A percentile compares a stretch with the other conserved stretches of the same genome.
These are phyloP conservation scores for Acorus calamus DNA, from an alignment of 106 monocot genomes.

Conservation along the genomic window DNA sequence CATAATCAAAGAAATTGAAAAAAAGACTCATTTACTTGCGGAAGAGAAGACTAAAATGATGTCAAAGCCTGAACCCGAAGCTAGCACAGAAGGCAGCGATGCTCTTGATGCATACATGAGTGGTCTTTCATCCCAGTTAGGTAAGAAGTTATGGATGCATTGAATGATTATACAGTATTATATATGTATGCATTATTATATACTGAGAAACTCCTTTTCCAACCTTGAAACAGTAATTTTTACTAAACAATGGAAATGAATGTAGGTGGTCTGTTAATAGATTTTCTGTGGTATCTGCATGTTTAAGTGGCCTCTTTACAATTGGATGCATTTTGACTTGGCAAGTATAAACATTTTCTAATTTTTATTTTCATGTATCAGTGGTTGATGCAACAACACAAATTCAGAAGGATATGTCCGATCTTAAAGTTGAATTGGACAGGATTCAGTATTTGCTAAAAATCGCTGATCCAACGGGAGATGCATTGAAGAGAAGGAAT, in stretches of 20 bases:
- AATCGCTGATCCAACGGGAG: slow-evolving; percentile 92
- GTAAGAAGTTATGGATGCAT: slow-evolving; percentile 21
- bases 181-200: background rate
- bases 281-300: no score
- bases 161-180: background rate
- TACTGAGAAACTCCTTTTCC: background rate
- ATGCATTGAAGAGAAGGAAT: slow-evolving; percentile 66
- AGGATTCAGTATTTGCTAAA: slow-evolving; percentile 64
- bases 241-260: background rate
- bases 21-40: slow-evolving; percentile 40
- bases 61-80: background rate
- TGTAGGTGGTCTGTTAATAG: background rate
- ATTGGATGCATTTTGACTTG: no score
- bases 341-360: no score
- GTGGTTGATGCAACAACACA: slow-evolving; percentile 43
- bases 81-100: slow-evolving; percentile 35
- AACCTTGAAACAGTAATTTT: no score
- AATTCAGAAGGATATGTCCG: slow-evolving; percentile 49
- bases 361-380: slow-evolving; percentile 16
- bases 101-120: slow-evolving; percentile 91
- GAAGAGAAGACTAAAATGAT: slow-evolving; percentile 41
- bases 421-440: slow-evolving; percentile 65
- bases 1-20: slow-evolving; percentile 59
- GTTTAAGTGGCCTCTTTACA: no score
- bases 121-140: slow-evolving; percentile 76